These are phyloP conservation scores for Xerocomellus chrysenteron DNA, from an alignment of 768 basidiomycete genomes.

Conservation along the genomic window DNA sequence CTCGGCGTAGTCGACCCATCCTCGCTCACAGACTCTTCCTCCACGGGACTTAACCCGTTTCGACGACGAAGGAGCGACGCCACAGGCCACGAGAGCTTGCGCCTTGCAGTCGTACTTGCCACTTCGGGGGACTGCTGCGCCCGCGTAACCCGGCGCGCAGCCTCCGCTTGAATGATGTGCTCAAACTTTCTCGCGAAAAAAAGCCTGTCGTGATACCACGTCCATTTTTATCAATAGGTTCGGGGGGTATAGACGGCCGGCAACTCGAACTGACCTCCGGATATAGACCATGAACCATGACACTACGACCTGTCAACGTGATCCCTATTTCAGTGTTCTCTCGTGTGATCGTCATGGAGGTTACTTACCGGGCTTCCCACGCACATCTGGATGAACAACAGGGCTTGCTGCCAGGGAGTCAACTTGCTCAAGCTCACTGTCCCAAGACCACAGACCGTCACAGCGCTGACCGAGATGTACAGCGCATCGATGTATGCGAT, in stretches of 20 bases:
- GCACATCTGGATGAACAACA: conserved; percentile 78
- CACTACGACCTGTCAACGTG: conserved; percentile 55
- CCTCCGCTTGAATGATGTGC: conserved; percentile 49
- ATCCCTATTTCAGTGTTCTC: not conserved
- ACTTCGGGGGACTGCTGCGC: conserved; percentile 20
- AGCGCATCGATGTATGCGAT: conserved; percentile 77
- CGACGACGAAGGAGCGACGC: conserved; percentile 34
- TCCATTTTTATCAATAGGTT: not conserved
- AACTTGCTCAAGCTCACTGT: conserved; percentile 68
- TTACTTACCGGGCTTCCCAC: conserved; percentile 66
- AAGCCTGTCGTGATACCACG: conserved; percentile 39
- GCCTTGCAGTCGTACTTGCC: conserved; percentile 16
- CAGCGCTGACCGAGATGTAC: conserved; percentile 73
- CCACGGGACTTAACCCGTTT: conserved; percentile 26
- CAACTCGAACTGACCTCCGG: conserved; percentile 49
- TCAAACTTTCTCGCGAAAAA: conserved; percentile 73
- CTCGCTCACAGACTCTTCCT: conserved; percentile 20
- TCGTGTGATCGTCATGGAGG: not conserved
- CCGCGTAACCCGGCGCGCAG: conserved; percentile 27
- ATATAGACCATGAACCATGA: conserved; percentile 84
- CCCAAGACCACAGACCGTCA: conserved; percentile 76
- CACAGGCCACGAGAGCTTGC: conserved; percentile 29
- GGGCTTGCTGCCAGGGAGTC: conserved; percentile 66
- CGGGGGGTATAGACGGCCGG: too few relatives aligned
- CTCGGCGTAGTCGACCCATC: conserved; percentile 13